phyloP scores from a whole-genome alignment of 148 eudicot genomes.

The Agrostemma githago region DNA sequence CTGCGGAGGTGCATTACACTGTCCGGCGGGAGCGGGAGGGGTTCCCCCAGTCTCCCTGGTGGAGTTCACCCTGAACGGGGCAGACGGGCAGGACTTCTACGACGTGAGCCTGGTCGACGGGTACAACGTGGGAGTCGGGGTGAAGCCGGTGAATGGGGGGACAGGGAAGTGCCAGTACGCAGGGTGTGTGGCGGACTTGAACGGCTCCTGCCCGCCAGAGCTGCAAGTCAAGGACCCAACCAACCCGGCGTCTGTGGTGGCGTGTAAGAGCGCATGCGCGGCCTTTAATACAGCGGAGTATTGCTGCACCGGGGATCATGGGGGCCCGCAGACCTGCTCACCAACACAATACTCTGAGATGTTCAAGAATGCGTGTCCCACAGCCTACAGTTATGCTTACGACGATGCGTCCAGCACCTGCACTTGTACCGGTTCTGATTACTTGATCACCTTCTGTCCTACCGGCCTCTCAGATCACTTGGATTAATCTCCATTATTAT shows the following conservation, averaged over 20 bases:
- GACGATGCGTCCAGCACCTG: conserved; percentile 78
- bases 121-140: conserved; percentile 64
- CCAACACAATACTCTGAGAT: conserved; percentile 55
- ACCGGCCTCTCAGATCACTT: conserved; percentile 5
- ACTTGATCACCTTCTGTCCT: conserved; percentile 76
- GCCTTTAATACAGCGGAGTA: conserved; percentile 54
- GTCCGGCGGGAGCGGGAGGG: conserved; percentile 42
- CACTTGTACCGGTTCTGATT: conserved; percentile 70
- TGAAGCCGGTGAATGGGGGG: conserved; percentile 39
- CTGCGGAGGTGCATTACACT: conserved; percentile 27
- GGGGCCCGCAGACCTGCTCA: conserved; percentile 50
- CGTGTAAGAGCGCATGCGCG: conserved; percentile 68
- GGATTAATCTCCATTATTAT: not conserved
- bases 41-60: conserved; percentile 58
- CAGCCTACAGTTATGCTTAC: conserved; percentile 81
- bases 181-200: conserved; percentile 58
- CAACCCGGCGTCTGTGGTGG: conserved; percentile 31
- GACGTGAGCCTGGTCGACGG: conserved; percentile 90
- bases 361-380: conserved; percentile 76
- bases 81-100: conserved; percentile 59
- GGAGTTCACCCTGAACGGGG: conserved; percentile 60
- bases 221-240: conserved; percentile 35
- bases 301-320: conserved; percentile 66
- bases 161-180: conserved; percentile 60
- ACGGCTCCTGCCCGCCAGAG: conserved; percentile 52